Base-by-base conservation (phyloP, 257 asterid species). In the Solanum paucissectum region DNA sequence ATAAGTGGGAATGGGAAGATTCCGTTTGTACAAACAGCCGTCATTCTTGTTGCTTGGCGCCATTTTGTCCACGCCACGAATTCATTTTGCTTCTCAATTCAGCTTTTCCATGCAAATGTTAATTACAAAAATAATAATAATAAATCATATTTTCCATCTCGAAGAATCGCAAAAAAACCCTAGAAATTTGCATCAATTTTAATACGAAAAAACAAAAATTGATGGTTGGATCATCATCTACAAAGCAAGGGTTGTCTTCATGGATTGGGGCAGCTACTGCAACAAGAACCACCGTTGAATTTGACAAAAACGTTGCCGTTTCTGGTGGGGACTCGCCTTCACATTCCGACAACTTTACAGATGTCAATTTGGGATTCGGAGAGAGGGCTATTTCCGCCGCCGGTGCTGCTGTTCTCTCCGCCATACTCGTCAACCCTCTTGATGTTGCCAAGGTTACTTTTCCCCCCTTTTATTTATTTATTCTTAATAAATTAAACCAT, bases 301-400 rank as follows among this genome's bases (percentile, higher is more conserved):
- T 91, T 16, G 95, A 92, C 79, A 75, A 92, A 25, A 88, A 34
- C 72, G 9, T 1, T 36, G 37, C 58, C 71, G 88, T 75, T 44
- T 85, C 87, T 66, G 73, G 9, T 79, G 37, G 64, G 64, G 83
- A 40, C 34, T 37, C 83, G 58, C 37, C 40, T 58, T 86, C 88
- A 21, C 83, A 85, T 52, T 33, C 76, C 20, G 66, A 79, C 1
- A 73, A 89, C 66, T 44, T 16, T 88, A 86, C 94, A 6, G 97
- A 93, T 71, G 85, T 90, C 72, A 74, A 85, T 71, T 93, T 95
- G 89, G 90, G 97, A 66, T 94, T 92, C 69, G 81, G 86, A 64
- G 98, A 96, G 85, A 93, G 98, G 90, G 95, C 98, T 8, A 83
- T 93, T 46, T 91, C 98, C 38, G 98, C 98, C 74, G 98, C 94